A percentile compares a stretch with the other conserved stretches of the same genome.
Conservation (phyloP, 768 basidiomycete genomes). For the Dentipellis sp. region DNA sequence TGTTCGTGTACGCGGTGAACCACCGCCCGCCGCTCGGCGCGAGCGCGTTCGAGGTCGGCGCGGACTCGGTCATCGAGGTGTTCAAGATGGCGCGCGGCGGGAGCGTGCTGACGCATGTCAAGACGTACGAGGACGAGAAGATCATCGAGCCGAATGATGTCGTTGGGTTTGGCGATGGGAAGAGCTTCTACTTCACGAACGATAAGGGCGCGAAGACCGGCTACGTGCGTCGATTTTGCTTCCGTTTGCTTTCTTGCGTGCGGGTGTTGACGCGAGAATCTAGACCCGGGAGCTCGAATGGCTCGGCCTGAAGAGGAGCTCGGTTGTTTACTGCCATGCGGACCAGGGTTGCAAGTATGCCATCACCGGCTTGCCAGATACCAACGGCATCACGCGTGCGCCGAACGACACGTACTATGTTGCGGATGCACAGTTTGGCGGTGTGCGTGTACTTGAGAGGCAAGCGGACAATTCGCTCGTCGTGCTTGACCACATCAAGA, state of each 20-base stretch:
- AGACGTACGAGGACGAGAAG: constrained; percentile 45
- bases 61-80: constrained; percentile 64
- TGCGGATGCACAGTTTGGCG: constrained; percentile 33
- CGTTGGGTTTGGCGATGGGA: constrained; percentile 54
- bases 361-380: constrained; percentile 35
- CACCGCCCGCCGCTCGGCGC: constrained; percentile 45
- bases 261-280: background rate
- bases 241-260: too few species aligned
- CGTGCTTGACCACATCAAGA: constrained; percentile 39
- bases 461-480: constrained; percentile 52
- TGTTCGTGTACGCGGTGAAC: constrained; percentile 66
- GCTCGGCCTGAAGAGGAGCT: constrained; percentile 21
- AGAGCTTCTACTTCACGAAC: constrained; percentile 64
- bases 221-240: constrained; percentile 29
- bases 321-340: constrained; percentile 57
- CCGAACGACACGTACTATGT: constrained; percentile 61
- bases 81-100: constrained; percentile 45
- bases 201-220: constrained; percentile 49
- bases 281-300: constrained; percentile 5
- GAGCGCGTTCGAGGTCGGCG: constrained; percentile 38
- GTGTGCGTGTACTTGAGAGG: constrained; percentile 43
- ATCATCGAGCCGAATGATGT: constrained; percentile 66
- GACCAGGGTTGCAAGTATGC: constrained; percentile 54
- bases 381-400: constrained; percentile 49
- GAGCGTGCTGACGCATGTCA: constrained; percentile 38